phyloP scores from a whole-genome alignment of 2,329 filamentous ascomycete genomes.

The Verticillium isaacii region DNA sequence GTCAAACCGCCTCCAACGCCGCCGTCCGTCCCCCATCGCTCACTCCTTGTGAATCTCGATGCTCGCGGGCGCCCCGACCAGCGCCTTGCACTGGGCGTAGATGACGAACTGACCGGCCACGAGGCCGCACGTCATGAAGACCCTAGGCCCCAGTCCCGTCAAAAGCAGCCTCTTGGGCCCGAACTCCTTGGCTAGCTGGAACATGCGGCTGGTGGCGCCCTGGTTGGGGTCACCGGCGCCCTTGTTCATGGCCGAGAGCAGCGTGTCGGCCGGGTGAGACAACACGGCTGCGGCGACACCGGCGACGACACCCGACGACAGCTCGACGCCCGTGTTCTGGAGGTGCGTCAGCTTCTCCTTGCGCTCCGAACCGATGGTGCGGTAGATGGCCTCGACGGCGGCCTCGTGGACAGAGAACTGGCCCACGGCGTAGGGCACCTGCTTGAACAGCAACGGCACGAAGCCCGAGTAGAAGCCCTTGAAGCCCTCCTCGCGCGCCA shows the following conservation, averaged over 20 bases:
- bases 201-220: conserved; percentile 44
- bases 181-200: conserved; percentile 45
- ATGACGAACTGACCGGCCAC: conserved; percentile 52
- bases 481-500: conserved; percentile 70
- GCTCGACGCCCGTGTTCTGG: conserved; percentile 76
- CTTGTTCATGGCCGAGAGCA: conserved; percentile 52
- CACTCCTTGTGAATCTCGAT: conserved; percentile 49
- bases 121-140: conserved; percentile 49
- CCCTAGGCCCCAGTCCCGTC: conserved; percentile 43
- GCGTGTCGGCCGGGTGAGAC: conserved; percentile 78
- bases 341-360: conserved; percentile 66
- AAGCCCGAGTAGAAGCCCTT: conserved; percentile 89
- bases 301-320: conserved; percentile 79
- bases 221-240: conserved; percentile 44
- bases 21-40: background rate
- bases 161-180: conserved; percentile 42
- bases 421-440: conserved; percentile 89
- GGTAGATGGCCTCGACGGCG: conserved; percentile 72
- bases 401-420: conserved; percentile 95
- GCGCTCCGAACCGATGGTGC: conserved; percentile 55
- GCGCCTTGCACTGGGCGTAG: conserved; percentile 48
- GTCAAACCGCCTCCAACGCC: background rate
- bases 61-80: conserved; percentile 44
- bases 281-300: conserved; percentile 85
- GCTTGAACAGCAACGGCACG: conserved; percentile 79